phyloP scores from a whole-genome alignment of 2,329 filamentous ascomycete genomes.

The Orbilia oligospora region DNA sequence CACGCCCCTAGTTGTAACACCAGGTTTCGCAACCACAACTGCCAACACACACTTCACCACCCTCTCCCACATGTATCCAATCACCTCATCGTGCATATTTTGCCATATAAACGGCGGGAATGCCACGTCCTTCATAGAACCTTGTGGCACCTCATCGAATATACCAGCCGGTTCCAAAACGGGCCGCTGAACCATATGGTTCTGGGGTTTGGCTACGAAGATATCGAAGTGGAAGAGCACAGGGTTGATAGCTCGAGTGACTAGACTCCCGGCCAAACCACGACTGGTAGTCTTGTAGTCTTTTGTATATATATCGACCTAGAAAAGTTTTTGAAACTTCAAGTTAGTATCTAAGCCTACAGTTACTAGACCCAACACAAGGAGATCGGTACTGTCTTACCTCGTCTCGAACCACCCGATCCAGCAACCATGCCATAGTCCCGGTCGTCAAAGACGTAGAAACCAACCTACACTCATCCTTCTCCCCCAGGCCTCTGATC shows the following conservation, averaged over 20 bases:
- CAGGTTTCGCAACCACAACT: constrained; percentile 53
- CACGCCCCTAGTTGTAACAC: constrained; percentile 3
- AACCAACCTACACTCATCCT: constrained; percentile 36
- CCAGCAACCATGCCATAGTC: constrained; percentile 52
- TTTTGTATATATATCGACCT: constrained; percentile 54
- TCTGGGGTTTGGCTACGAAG: constrained; percentile 20
- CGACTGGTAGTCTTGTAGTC: constrained; percentile 40
- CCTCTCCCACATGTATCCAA: constrained; percentile 51
- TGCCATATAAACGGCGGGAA: constrained; percentile 58
- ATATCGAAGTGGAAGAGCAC: constrained; percentile 54
- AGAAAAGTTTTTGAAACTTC: background rate
- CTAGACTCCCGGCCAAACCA: constrained; percentile 43
- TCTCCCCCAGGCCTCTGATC: background rate
- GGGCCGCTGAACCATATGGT: constrained; percentile 20
- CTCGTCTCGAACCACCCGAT: constrained; percentile 52
- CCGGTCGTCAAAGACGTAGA: constrained; percentile 36
- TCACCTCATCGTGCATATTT: constrained; percentile 58
- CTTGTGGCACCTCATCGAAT: constrained; percentile 35
- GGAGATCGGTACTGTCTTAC: constrained; percentile 11
- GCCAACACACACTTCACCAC: constrained; percentile 51
- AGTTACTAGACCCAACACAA: background rate
- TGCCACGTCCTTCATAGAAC: constrained; percentile 50
- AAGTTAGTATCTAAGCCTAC: background rate
- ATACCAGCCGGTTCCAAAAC: constrained; percentile 36
- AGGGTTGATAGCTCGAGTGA: constrained; percentile 57